Percentiles rank a stretch among this genome's conserved stretches.
These are phyloP conservation scores for Suillus discolor DNA, from an alignment of 768 basidiomycete genomes.

Conservation along the genomic window DNA sequence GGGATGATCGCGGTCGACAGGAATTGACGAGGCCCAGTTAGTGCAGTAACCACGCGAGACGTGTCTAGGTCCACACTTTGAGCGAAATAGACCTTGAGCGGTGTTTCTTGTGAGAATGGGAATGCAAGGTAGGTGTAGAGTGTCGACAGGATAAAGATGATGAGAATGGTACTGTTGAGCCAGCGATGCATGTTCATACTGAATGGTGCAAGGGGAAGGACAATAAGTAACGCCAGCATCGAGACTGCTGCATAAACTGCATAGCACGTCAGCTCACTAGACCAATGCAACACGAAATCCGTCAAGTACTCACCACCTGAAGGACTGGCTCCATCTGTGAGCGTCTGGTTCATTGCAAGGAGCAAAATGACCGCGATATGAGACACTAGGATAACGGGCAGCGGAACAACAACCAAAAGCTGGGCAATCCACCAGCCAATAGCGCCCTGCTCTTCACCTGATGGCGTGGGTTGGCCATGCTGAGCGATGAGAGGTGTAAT, in stretches of 20 bases:
- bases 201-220: constrained; percentile 69
- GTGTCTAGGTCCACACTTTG: constrained; percentile 54
- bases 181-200: constrained; percentile 49
- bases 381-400: constrained; percentile 53
- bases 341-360: constrained; percentile 53
- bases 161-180: constrained; percentile 38
- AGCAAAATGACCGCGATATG: constrained; percentile 53
- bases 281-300: neutral
- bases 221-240: constrained; percentile 48
- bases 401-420: constrained; percentile 52
- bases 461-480: constrained; percentile 9
- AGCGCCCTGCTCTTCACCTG: constrained; percentile 19
- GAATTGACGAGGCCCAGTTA: constrained; percentile 49
- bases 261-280: constrained; percentile 6
- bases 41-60: constrained; percentile 40
- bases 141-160: constrained; percentile 46
- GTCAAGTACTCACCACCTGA: constrained; percentile 42
- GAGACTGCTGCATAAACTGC: constrained; percentile 55
- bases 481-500: constrained; percentile 55
- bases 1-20: constrained; percentile 46
- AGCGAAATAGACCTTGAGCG: constrained; percentile 72
- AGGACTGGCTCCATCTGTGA: constrained; percentile 62
- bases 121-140: constrained; percentile 48
- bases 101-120: constrained; percentile 64
- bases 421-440: constrained; percentile 63